phyloP scores from a whole-genome alignment of 2,329 filamentous ascomycete species.

The Colletotrichum eremochloae region DNA sequence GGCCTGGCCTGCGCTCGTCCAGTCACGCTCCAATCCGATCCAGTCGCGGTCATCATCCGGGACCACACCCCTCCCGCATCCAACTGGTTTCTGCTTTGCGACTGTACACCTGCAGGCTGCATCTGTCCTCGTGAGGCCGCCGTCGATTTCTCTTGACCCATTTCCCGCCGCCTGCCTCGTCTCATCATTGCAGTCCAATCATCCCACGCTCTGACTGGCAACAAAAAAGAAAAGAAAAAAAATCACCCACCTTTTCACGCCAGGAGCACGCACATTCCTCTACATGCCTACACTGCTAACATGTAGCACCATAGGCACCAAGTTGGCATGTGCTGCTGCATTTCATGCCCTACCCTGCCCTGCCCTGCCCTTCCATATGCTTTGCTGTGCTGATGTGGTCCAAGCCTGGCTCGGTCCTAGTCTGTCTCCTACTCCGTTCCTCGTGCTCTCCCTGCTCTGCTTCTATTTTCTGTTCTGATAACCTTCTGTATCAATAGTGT shows the following conservation, averaged over 20 bases:
- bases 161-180: constrained; percentile 30
- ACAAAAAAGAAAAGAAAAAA: too few relatives aligned
- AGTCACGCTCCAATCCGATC: too few relatives aligned
- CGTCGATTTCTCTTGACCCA: constrained; percentile 30
- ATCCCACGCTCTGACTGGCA: neutral
- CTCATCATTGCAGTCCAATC: neutral
- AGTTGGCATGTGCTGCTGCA: neutral
- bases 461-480: constrained; percentile 27
- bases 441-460: neutral
- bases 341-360: constrained; percentile 1
- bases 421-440: neutral
- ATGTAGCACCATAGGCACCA: too few relatives aligned
- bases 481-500: constrained; percentile 1
- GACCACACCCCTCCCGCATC: neutral
- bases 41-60: constrained; percentile 15
- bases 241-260: neutral
- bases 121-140: constrained; percentile 35
- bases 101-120: constrained; percentile 4
- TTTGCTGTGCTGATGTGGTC: neutral
- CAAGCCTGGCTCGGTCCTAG: neutral
- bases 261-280: neutral
- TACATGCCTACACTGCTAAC: neutral
- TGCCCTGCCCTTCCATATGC: neutral
- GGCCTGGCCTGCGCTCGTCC: too few relatives aligned
- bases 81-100: neutral